Evolutionary conservation across 768 basidiomycete genomes (phyloP), one percentile per base, ranked within the genome.

Genomic region (Podaxis rugospora): DNA sequence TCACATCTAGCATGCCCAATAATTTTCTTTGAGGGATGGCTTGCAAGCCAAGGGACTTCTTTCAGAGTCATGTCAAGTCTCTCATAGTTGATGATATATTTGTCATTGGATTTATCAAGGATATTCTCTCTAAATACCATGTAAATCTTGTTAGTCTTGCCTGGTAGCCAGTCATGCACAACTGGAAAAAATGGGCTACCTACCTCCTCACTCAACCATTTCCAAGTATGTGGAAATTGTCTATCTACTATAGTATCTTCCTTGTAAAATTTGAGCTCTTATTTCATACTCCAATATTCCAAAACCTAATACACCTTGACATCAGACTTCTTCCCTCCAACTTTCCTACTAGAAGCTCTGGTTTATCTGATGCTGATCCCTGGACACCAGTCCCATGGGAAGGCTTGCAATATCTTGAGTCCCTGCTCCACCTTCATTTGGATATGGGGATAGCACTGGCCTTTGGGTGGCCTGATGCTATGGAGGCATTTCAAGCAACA

Each of bases 271-370:
- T 28, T 14, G 37, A 1, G 35, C 18, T 3, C 39, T 16, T 37
- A 9, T 52, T 59, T 16, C 21, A 3, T 16, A 5, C 50, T 16
- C 50, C 39, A n/a, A 35, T 51, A 28, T 51, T 59, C 37, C 57
- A 44, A 10, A 51, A 51, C 39, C 36, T 59, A 16, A 59, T 50
- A 2, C 57, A 59, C 49, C 47, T 59, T 36, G 57, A 59, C n/a
- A 51, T 59, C 27, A 36, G 35, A 11, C n/a, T 47, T n/a, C n/a
- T 28, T 28, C 42, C 11, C 42, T 44, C 42, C 42, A 1, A 44
- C 6, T 44, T 44, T 18, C 42, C 42, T 16, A 3, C 42, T n/a
- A 16, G n/a, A 9, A n/a, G 6, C 16, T 44, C 42, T n/a, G 42
- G 18, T n/a, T 44, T 44, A 9, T 18, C 42, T 9, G 42, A 16